Evolutionary conservation across 805 yeast genomes (phyloP), one percentile per base, ranked within the genome.

Genomic region (Starmerella vitae): DNA sequence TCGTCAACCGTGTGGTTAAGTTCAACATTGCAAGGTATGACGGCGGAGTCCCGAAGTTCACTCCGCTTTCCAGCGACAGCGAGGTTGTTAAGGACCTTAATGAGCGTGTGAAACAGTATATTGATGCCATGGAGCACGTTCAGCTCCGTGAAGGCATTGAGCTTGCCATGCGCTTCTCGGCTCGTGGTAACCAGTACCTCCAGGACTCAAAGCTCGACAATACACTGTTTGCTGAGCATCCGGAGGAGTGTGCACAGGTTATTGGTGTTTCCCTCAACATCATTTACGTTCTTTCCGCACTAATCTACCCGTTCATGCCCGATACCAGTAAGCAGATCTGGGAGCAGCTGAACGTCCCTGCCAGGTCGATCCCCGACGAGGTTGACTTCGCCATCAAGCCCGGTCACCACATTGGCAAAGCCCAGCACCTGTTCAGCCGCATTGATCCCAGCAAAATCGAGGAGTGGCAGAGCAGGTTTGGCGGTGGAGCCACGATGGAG

Each of bases 121-220:
- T 74, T 46, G 66, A 67, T 14, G 77, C 75, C 50, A 70, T 86
- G 80, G 94, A 83, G 58, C 68, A 68, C 26, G 81, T 76, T 34
- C 46, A 51, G 33, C 71, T 84, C 55, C 78, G 95, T 62, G 78
- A 76, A 56, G 97, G 96, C 58, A 68, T 88, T 47, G 97, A 86
- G 60, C 61, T 76, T 28, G 94, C 94, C 45, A 85, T 91, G 95
- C 69, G 81, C 24, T 66, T 91, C 41, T 80, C 94, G 42, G 74
- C 93, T 17, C 76, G 94, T 53, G 98, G 98, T 62, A 91, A 91
- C 64, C 80, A 70, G 60, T 91, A 88, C 70, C 71, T 91, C 59
- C 99, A 91, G 65, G 98, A 88, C 37, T 85, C 86, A 66, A 86
- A 86, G 64, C 71, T 91, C 53, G 97, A 88, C 62, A 91, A 91